Base-by-base conservation (phyloP, 2,329 filamentous ascomycete species). In the Geosmithia putterillii region DNA sequence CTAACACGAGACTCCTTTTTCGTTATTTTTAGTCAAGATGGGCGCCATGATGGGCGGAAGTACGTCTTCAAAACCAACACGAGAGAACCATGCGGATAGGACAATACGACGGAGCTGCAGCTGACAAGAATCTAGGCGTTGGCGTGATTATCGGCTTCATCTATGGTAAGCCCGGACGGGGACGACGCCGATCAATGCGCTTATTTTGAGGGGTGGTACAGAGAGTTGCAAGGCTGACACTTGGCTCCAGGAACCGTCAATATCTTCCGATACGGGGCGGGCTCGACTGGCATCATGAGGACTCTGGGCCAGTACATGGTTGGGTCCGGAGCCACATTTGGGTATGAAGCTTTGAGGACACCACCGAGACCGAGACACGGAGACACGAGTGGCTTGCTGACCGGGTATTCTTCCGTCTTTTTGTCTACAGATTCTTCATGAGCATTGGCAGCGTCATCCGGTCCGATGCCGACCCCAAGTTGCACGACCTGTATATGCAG, bases 11-110 rank as follows among this genome's bases (percentile, higher is more conserved):
- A 32, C 6, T 9, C 3, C 15, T 12, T 32, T 25, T 6, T 6
- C 7, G 23, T 25, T 25, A 12, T 12, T 28, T 44, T 21, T 41
- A 63, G 60, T 63, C 39, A 95, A 95, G 73, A 95, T 96, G 88
- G 92, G 92, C 54, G 88, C 85, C 49, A 82, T 98, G 82, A 96
- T 96, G 88, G 92, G 92, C 54, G 86, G 88, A 62, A 94, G 90
- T 96, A 84, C 57, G 88, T 77, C 42, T 42, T 35, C n/a, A 14
- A n/a, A n/a, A n/a, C n/a, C 6, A 36, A 12, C 40, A 23, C 40
- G 10, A 10, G 28, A 35, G 6, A 12, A n/a, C n/a, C n/a, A n/a
- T n/a, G n/a, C n/a, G 17, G 4, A 18, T 12, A 10, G 17, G 17
- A 14, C 19, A 5, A 17, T 14, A 7, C 20, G 21, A 41, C 43